Evolutionary conservation across 768 basidiomycete species (phyloP), one percentile per base, ranked within the genome.

Genomic region (Tylopilus rubrobrunneus): DNA sequence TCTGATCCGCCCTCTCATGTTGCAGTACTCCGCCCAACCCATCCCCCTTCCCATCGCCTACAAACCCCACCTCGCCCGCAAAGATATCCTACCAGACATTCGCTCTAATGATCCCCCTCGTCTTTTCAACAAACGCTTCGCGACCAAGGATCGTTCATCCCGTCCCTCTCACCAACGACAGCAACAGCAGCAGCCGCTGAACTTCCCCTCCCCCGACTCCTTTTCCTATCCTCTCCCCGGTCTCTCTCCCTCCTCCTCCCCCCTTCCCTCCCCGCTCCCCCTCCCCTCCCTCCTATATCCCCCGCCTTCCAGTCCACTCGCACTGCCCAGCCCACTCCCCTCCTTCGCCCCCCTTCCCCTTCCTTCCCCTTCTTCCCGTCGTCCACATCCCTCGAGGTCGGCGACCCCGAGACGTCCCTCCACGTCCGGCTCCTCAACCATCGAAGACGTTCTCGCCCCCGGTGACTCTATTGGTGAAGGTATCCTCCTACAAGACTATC

Each of bases 391-490:
- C 64, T 74, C 61, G 70, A 73, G 15, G 67, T 74, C 59, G 56
- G 73, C 49, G 62, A 62, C 46, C 56, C 73, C 61, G 15, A 50
- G 50, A 5, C 62, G 68, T 57, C 69, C 59, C 33, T 62, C 70
- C 28, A 59, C 64, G 7, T 64, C 67, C 1, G 52, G 65, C 36
- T 69, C 74, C n/a, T 73, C 71, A 17, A 54, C 54, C 43, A 53
- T 65, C 56, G 64, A 73, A 37, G 68, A 89, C 65, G 82, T 92
- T 53, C 78, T 94, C 49, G 73, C 72, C 29, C 83, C 82, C 1
- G 89, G 89, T 14, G 91, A 93, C 61, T 58, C 83, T 60, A 81
- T 94, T 27, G 88, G 86, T 28, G 77, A 86, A 56, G 89, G 83
- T 42, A 73, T 82, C 51, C 65, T 63, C 23, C 77, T 93, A 23